Evolutionary conservation across 306 rosid genomes (phyloP).

Genomic region (Acacia acuminata): DNA sequence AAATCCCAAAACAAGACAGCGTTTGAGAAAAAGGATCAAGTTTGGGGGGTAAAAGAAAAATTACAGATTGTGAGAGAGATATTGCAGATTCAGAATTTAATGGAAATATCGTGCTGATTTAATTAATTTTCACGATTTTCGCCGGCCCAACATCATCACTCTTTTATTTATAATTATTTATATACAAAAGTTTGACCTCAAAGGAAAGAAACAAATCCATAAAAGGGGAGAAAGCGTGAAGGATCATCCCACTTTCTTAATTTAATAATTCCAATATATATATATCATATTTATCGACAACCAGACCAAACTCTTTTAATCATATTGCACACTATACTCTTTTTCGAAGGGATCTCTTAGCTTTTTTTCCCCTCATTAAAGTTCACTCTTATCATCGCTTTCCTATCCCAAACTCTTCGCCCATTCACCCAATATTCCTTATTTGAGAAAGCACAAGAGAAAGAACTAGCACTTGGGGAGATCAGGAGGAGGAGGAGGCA

Average conservation of each 20-base stretch:
- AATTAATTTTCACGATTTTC: too few relatives aligned
- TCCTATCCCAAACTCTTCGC: background rate
- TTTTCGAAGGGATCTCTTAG: background rate
- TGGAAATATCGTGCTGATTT: too few relatives aligned
- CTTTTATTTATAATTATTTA: too few relatives aligned
- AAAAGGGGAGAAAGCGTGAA: background rate
- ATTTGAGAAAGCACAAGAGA: background rate
- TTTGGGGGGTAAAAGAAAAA: too few relatives aligned
- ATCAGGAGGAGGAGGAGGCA: constrained; percentile 64
- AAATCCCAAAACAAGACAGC: too few relatives aligned
- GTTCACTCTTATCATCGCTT: background rate
- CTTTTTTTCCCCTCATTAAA: background rate
- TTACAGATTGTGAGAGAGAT: too few relatives aligned
- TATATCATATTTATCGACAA: too few relatives aligned
- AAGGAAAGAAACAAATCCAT: background rate
- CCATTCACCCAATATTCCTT: too few relatives aligned
- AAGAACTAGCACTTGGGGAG: constrained; percentile 45
- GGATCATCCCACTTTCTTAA: background rate
- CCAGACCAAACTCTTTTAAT: background rate
- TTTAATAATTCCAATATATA: background rate
- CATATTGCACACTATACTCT: background rate
- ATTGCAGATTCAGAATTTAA: too few relatives aligned
- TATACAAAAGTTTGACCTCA: too few relatives aligned
- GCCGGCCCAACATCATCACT: too few relatives aligned
- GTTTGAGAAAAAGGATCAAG: too few relatives aligned